A percentile compares a stretch with the other conserved stretches of the same genome.
Evolutionary conservation across 192 early-diverging fungal genomes (phyloP).

Genomic region (Chytriomyces confervae): DNA sequence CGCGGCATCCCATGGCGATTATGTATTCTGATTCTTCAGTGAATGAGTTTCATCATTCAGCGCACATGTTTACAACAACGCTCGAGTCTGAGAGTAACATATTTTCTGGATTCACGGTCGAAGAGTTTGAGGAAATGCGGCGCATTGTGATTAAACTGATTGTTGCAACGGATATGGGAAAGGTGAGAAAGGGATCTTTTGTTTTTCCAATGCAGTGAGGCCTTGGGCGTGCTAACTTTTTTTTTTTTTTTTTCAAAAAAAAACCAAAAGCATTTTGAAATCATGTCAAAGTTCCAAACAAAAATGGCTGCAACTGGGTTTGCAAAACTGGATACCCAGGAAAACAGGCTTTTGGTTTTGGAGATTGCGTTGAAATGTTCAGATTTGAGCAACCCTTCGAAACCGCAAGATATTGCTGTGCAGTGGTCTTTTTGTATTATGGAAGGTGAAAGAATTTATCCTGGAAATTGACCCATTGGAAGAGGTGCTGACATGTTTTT

Average conservation of each 20-base stretch:
- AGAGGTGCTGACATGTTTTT: neutral
- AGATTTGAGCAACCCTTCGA: constrained; percentile 61
- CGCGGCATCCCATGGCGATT: constrained; percentile 50
- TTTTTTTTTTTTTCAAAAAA: constrained; percentile 11
- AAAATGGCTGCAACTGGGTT: constrained; percentile 45
- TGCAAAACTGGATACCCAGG: constrained; percentile 35
- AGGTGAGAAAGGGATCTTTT: constrained; percentile 30
- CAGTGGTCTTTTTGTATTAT: constrained; percentile 61
- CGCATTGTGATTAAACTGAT: constrained; percentile 51
- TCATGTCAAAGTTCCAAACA: constrained; percentile 63
- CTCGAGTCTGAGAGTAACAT: constrained; percentile 52
- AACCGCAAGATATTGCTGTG: constrained; percentile 42
- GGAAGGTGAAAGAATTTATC: constrained; percentile 56
- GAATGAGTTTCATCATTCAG: constrained; percentile 62
- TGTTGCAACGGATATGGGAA: constrained; percentile 61
- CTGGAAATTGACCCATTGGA: constrained; percentile 13
- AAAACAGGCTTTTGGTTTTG: constrained; percentile 51
- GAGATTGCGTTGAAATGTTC: constrained; percentile 66
- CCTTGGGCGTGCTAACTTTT: neutral
- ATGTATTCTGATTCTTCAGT: constrained; percentile 53
- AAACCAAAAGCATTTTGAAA: constrained; percentile 58
- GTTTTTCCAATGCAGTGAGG: neutral
- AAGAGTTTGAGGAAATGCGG: constrained; percentile 56
- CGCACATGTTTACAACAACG: constrained; percentile 54
- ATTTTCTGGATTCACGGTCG: constrained; percentile 49